Percentiles rank a stretch among this genome's conserved stretches.
Conservation (phyloP, 768 basidiomycete genomes). For the Lactarius pseudohatsudake region DNA sequence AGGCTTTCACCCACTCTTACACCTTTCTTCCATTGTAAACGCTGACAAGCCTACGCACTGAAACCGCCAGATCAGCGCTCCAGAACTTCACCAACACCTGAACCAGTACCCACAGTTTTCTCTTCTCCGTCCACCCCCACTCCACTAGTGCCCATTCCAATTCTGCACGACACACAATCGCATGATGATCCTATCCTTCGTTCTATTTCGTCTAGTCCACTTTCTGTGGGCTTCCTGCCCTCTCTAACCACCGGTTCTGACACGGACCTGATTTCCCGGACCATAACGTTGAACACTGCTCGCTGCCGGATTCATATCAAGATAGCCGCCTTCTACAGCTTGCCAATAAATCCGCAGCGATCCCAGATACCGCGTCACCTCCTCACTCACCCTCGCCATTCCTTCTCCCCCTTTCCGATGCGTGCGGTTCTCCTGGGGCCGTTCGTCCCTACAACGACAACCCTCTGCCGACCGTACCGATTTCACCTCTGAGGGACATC, state of each 20-base stretch:
- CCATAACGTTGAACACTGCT: too few species aligned
- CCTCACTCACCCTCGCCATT: slow-evolving; percentile 11
- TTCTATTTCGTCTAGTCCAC: slow-evolving; percentile 9
- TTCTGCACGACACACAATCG: neutral
- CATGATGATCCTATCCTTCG: slow-evolving; percentile 10
- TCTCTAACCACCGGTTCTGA: neutral
- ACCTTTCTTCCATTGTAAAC: slow-evolving; percentile 17
- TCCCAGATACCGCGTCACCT: slow-evolving; percentile 7
- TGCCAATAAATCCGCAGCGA: neutral
- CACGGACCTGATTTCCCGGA: neutral
- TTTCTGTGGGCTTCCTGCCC: slow-evolving; percentile 1
- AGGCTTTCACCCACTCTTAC: slow-evolving; percentile 3
- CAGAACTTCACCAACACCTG: neutral
- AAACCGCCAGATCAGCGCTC: neutral
- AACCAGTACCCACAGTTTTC: neutral
- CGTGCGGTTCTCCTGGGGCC: neutral
- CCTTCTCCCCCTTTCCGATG: neutral
- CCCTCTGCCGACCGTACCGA: slow-evolving; percentile 2
- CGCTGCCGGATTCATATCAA: slow-evolving; percentile 1
- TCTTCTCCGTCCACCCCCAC: neutral
- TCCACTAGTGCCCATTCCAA: neutral
- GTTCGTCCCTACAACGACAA: neutral
- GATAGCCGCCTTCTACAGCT: neutral
- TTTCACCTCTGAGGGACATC: neutral
- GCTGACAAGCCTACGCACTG: slow-evolving; percentile 20